Percentiles rank a stretch among this genome's conserved stretches.
These are phyloP conservation scores for Neurospora sublineolata DNA, from an alignment of 495 filamentous ascomycete species.

Conservation along the genomic window DNA sequence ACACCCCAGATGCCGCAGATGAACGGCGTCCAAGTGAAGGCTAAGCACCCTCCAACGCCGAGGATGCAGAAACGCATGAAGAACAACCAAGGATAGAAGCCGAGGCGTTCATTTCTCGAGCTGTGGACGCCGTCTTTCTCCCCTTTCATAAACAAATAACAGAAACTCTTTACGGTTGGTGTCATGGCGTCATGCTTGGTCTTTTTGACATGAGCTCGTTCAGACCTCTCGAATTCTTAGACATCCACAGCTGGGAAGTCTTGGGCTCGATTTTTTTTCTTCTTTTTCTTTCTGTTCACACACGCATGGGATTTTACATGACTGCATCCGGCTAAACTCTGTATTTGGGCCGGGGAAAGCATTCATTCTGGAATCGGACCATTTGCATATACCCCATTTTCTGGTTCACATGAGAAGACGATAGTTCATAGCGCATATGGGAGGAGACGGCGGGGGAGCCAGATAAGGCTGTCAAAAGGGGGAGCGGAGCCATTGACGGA, in stretches of 20 bases:
- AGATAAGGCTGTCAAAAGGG: neutral
- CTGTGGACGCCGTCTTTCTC: neutral
- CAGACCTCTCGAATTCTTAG: neutral
- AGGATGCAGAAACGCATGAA: constrained; percentile 36
- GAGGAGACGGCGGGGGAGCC: neutral
- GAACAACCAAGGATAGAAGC: constrained; percentile 20
- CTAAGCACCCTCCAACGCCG: constrained; percentile 36
- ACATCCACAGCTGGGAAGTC: neutral
- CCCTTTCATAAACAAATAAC: neutral
- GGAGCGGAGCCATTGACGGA: neutral
- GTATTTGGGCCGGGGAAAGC: neutral
- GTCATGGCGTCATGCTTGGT: constrained; percentile 3
- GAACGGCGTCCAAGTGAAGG: constrained; percentile 30
- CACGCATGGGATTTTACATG: neutral
- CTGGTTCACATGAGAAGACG: neutral
- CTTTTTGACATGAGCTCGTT: neutral
- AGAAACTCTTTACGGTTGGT: neutral
- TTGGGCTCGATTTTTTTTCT: neutral
- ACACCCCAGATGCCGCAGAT: constrained; percentile 36
- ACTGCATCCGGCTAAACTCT: constrained; percentile 3
- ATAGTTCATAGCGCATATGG: neutral
- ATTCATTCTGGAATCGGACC: constrained; percentile 10
- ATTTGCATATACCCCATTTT: constrained; percentile 12
- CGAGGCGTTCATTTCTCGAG: neutral
- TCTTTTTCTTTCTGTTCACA: neutral